Evolutionary conservation across 805 yeast species (phyloP).

Genomic region (Metschnikowia baotianmanensis): DNA sequence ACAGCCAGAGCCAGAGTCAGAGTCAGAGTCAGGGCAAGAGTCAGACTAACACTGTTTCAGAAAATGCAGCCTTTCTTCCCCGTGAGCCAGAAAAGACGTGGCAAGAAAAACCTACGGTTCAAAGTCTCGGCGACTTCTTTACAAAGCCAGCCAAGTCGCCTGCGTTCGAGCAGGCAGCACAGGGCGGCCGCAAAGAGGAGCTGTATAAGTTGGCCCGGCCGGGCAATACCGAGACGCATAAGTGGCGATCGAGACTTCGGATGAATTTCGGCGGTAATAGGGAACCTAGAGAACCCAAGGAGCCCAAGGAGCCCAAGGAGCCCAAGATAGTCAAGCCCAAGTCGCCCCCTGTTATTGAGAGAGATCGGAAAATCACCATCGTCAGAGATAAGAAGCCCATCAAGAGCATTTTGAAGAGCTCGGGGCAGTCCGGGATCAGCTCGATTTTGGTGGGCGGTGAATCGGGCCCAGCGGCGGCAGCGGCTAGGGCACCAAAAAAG

Average conservation of each 20-base stretch:
- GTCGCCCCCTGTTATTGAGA: too few relatives aligned
- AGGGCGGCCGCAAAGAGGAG: background rate
- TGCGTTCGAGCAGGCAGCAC: background rate
- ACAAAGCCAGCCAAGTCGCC: background rate
- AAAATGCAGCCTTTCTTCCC: conserved; percentile 9
- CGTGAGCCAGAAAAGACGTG: conserved; percentile 7
- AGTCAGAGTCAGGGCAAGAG: background rate
- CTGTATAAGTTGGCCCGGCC: background rate
- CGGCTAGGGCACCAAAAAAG: too few relatives aligned
- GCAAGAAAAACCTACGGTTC: conserved; percentile 8
- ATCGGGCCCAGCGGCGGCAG: too few relatives aligned
- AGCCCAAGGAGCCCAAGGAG: too few relatives aligned
- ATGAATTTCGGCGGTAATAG: too few relatives aligned
- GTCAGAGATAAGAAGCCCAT: conserved; percentile 1
- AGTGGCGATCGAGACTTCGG: conserved; percentile 3
- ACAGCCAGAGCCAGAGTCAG: conserved; percentile 3
- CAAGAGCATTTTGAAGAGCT: conserved; percentile 6
- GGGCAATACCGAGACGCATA: background rate
- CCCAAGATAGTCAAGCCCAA: conserved; percentile 6
- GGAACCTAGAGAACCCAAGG: too few relatives aligned
- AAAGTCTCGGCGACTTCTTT: conserved; percentile 10
- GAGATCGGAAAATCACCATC: background rate
- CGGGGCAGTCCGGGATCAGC: too few relatives aligned
- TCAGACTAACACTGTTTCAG: conserved; percentile 4
- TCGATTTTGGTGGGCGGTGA: too few relatives aligned